Percentiles rank a stretch among this genome's conserved stretches.
Evolutionary conservation across 1,284 basidiomycete species (phyloP).

Genomic region (Chalciporus piperatoides): DNA sequence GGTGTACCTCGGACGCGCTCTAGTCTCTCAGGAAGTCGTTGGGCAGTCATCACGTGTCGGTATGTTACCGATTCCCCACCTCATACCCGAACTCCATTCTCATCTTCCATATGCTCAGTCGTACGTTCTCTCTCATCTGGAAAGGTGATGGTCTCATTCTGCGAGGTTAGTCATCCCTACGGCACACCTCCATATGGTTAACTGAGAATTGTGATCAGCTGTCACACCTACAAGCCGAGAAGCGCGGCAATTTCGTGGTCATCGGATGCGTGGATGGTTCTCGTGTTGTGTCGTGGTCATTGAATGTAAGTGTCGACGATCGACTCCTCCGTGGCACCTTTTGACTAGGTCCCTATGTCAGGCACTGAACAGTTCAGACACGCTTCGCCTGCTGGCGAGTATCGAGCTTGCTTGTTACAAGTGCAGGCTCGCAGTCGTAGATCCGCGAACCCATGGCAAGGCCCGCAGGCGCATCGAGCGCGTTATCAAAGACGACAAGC

Average conservation of each 20-base stretch:
- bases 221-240: constrained; percentile 74
- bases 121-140: constrained; percentile 61
- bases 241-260: constrained; percentile 79
- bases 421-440: constrained; percentile 60
- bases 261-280: constrained; percentile 68
- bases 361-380: constrained; percentile 78
- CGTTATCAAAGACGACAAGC: constrained; percentile 74
- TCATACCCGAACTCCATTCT: constrained; percentile 9
- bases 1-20: constrained; percentile 71
- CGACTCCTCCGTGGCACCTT: background rate
- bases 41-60: constrained; percentile 75
- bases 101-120: constrained; percentile 41
- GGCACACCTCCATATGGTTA: constrained; percentile 5
- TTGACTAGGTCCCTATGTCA: constrained; percentile 28
- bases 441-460: constrained; percentile 60
- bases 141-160: constrained; percentile 66
- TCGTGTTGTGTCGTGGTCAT: constrained; percentile 77
- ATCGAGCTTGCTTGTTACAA: constrained; percentile 77
- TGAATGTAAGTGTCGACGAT: constrained; percentile 52
- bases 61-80: constrained; percentile 37
- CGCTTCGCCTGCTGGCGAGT: constrained; percentile 70
- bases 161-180: constrained; percentile 63
- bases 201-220: constrained; percentile 38
- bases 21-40: constrained; percentile 65
- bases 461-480: constrained; percentile 67